Conservation (phyloP, 2,329 filamentous ascomycete genomes). For the Alternaria brassicae region DNA sequence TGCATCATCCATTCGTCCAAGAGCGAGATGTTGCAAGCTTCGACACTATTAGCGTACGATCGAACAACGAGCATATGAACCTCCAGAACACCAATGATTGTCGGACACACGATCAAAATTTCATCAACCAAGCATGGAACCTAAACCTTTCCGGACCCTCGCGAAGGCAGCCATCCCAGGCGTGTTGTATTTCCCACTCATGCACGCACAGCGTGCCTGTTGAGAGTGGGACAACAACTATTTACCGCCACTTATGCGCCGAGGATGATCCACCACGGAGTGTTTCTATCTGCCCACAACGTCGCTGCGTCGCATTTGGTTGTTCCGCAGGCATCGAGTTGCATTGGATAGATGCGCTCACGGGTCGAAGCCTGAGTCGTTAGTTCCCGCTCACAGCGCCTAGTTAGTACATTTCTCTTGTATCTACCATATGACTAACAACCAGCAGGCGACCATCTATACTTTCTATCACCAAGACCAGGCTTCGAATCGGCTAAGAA, state of each 20-base stretch:
- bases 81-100: constrained; percentile 34
- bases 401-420: constrained; percentile 34
- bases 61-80: constrained; percentile 29
- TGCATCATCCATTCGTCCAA: constrained; percentile 5
- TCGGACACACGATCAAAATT: constrained; percentile 29
- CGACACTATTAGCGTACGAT: constrained; percentile 37
- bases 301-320: constrained; percentile 70
- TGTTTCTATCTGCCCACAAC: constrained; percentile 70
- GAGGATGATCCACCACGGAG: constrained; percentile 69
- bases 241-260: constrained; percentile 64
- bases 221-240: constrained; percentile 46
- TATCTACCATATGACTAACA: neutral
- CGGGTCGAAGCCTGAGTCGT: constrained; percentile 59
- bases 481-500: constrained; percentile 63
- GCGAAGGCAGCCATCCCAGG: neutral
- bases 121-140: constrained; percentile 44
- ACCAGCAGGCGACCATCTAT: constrained; percentile 56
- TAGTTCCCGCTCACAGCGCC: constrained; percentile 64
- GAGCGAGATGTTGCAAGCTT: constrained; percentile 18
- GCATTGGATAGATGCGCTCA: constrained; percentile 64
- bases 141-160: constrained; percentile 26
- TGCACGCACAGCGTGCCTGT: constrained; percentile 30
- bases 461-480: constrained; percentile 65
- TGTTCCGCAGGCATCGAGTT: constrained; percentile 68
- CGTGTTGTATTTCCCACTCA: neutral